Conservation (phyloP, 768 basidiomycete species). For the Coprinopsis marcescibilis region DNA sequence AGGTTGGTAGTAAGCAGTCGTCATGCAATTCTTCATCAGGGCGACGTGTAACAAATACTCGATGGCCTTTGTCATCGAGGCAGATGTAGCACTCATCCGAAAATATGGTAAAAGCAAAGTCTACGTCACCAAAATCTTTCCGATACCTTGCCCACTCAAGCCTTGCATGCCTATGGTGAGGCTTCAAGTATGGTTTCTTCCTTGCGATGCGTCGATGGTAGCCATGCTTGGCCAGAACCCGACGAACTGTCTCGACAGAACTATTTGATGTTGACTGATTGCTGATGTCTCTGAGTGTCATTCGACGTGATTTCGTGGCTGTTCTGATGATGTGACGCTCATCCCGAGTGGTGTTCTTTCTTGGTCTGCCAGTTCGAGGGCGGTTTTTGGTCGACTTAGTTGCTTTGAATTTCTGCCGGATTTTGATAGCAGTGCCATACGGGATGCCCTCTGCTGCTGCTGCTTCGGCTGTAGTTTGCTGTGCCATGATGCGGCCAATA, state of each 20-base stretch:
- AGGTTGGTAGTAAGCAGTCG: slow-evolving; percentile 17
- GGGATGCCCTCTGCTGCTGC: not conserved
- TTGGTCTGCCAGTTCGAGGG: slow-evolving; percentile 13
- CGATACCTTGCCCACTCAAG: slow-evolving; percentile 14
- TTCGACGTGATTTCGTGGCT: not conserved
- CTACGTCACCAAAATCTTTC: not conserved
- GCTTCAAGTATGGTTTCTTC: slow-evolving; percentile 16
- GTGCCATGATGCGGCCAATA: not conserved
- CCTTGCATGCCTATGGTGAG: slow-evolving; percentile 10
- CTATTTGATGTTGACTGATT: not conserved
- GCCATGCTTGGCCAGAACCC: slow-evolving; percentile 2
- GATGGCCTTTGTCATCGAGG: slow-evolving; percentile 15
- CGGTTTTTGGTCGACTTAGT: slow-evolving; percentile 15
- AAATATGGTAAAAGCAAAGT: slow-evolving; percentile 18
- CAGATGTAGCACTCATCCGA: slow-evolving; percentile 16
- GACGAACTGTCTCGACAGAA: not conserved
- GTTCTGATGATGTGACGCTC: not conserved
- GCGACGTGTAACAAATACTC: slow-evolving; percentile 17
- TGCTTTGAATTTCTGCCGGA: slow-evolving; percentile 11
- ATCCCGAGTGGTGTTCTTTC: not conserved
- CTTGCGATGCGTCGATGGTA: slow-evolving; percentile 16
- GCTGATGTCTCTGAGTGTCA: not conserved
- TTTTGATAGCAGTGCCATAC: not conserved
- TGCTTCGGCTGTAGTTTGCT: not conserved
- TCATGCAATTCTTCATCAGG: slow-evolving; percentile 16